phyloP scores from a whole-genome alignment of 345 rosid species.

The Eucalyptus urophylla region DNA sequence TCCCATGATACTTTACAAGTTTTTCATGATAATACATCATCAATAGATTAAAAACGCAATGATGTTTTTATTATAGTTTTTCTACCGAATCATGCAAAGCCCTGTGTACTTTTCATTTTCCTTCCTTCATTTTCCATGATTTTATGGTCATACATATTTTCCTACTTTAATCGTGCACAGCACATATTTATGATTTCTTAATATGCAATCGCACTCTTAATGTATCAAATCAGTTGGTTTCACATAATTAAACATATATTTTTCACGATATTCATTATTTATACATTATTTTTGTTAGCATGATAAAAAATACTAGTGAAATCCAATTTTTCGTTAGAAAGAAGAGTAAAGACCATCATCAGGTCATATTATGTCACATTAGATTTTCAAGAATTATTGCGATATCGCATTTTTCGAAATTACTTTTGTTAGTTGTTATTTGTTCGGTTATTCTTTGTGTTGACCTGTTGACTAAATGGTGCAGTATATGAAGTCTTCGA shows the following conservation, averaged over 20 bases:
- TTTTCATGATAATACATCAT: not conserved
- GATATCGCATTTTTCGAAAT: slow-evolving; percentile 18
- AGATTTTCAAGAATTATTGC: not conserved
- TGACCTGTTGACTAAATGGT: not conserved
- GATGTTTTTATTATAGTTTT: not conserved
- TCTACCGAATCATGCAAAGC: not conserved
- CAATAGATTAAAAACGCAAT: not conserved
- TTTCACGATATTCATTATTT: not conserved
- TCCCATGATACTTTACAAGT: no score
- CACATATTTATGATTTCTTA: not conserved
- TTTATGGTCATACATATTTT: not conserved
- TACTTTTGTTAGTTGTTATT: not conserved
- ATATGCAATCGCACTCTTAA: not conserved
- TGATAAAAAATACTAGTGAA: not conserved
- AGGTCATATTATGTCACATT: not conserved
- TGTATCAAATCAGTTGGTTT: not conserved
- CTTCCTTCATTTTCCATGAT: not conserved
- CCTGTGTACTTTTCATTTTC: not conserved
- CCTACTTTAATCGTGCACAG: not conserved
- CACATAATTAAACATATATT: not conserved
- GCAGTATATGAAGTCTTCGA: slow-evolving; percentile 79
- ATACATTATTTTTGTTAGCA: not conserved
- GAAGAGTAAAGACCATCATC: not conserved
- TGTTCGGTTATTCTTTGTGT: not conserved
- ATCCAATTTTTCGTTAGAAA: not conserved